Conservation (phyloP, 345 rosid species). For the Citrus hindsii region DNA sequence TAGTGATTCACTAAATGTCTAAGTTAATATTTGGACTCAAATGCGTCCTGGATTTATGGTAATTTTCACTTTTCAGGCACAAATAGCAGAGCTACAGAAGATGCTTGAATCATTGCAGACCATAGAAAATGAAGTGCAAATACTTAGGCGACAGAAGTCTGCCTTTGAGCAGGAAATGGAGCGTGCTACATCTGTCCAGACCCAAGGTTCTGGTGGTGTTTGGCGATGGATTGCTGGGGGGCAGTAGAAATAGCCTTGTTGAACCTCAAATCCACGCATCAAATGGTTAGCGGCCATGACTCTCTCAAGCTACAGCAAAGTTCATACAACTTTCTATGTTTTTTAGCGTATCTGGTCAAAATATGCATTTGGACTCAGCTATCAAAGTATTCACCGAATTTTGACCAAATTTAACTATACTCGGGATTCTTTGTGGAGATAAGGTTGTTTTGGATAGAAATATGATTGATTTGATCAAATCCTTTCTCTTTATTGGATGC, state of each 20-base stretch:
- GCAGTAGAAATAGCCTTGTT: conserved; percentile 16
- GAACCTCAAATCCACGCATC: conserved; percentile 4
- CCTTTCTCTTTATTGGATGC: conserved; percentile 1
- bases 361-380: neutral
- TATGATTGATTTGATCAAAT: conserved; percentile 2
- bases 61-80: conserved; percentile 56
- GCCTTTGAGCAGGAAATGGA: conserved; percentile 66
- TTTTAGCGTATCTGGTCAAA: neutral
- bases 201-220: conserved; percentile 83
- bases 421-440: neutral
- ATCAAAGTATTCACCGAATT: neutral
- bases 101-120: conserved; percentile 68
- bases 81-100: conserved; percentile 82
- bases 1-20: neutral
- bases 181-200: conserved; percentile 35
- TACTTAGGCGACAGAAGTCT: conserved; percentile 72
- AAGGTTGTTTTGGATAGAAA: neutral
- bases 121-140: conserved; percentile 77
- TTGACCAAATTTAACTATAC: neutral
- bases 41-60: neutral
- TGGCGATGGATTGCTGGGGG: conserved; percentile 73
- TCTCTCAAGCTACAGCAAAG: neutral
- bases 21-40: neutral
- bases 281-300: neutral
- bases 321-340: neutral